Percentiles rank a stretch among this genome's conserved stretches.
Evolutionary conservation across 139 green algal genomes (phyloP).

Genomic region (Coccomyxa sp.): DNA sequence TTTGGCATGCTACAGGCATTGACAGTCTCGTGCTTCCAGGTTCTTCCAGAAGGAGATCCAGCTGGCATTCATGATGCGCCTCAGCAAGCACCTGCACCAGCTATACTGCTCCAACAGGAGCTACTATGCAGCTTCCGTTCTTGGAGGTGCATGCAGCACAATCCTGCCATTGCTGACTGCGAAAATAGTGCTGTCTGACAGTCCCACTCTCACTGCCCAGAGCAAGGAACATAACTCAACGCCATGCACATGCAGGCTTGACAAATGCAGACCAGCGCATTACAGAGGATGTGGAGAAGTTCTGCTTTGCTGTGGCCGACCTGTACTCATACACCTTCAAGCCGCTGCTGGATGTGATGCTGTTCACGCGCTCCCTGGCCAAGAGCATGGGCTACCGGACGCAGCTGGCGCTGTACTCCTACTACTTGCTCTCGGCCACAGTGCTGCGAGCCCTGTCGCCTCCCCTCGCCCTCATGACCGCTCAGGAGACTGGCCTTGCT

Average conservation of each 20-base stretch:
- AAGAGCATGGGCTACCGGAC: slow-evolving; percentile 83
- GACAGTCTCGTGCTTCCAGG: slow-evolving; percentile 76
- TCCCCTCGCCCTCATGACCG: slow-evolving; percentile 79
- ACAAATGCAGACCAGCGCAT: slow-evolving; percentile 91
- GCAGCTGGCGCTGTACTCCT: slow-evolving; percentile 40
- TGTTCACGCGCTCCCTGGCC: slow-evolving; percentile 85
- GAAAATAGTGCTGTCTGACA: background rate
- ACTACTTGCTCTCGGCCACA: slow-evolving; percentile 31
- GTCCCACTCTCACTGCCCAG: background rate
- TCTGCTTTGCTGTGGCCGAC: slow-evolving; percentile 73
- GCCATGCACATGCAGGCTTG: slow-evolving; percentile 44
- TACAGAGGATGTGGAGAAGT: slow-evolving; percentile 94
- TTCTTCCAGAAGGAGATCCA: slow-evolving; percentile 88
- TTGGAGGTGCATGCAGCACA: slow-evolving; percentile 51
- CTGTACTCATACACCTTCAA: slow-evolving; percentile 94
- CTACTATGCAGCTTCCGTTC: slow-evolving; percentile 87
- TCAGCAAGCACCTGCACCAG: slow-evolving; percentile 77
- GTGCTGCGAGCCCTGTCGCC: slow-evolving; percentile 75
- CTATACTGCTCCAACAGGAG: slow-evolving; percentile 80
- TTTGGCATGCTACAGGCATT: slow-evolving; percentile 52
- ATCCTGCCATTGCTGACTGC: background rate
- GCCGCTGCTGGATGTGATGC: slow-evolving; percentile 89
- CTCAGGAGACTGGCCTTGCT: slow-evolving; percentile 69
- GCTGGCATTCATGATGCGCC: slow-evolving; percentile 48
- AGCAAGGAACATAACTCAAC: background rate